Percentiles rank a stretch among this genome's conserved stretches.
These are phyloP conservation scores for Ampelocalamus luodianensis DNA, from an alignment of 176 grass and related monocot species.

Conservation along the genomic window DNA sequence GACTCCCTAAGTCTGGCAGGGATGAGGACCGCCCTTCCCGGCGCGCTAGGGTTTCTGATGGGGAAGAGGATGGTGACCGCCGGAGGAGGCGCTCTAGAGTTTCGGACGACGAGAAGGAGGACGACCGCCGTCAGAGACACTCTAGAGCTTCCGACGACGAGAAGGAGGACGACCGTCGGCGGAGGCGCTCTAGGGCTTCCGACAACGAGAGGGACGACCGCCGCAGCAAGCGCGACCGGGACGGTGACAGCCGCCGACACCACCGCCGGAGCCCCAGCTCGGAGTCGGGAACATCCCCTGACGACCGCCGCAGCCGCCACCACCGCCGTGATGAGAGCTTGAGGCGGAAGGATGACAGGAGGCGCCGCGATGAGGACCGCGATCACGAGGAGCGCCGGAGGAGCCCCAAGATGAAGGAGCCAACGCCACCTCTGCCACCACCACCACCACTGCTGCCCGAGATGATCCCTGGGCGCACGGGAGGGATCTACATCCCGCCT, in stretches of 20 bases:
- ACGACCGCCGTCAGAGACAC: background rate
- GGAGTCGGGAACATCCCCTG: slow-evolving; percentile 36
- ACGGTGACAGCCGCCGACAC: slow-evolving; percentile 3
- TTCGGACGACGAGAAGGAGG: slow-evolving; percentile 43
- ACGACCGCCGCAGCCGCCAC: slow-evolving; percentile 3
- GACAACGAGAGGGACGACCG: slow-evolving; percentile 8
- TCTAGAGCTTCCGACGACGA: background rate
- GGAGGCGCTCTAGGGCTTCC: background rate
- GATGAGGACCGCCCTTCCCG: background rate
- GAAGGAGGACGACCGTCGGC: background rate
- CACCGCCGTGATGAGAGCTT: slow-evolving; percentile 31
- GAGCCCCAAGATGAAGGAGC: slow-evolving; percentile 49
- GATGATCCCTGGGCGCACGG: slow-evolving; percentile 70
- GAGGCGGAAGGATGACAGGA: slow-evolving; percentile 27
- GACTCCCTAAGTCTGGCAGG: background rate
- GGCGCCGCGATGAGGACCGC: slow-evolving; percentile 8
- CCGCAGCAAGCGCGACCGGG: slow-evolving; percentile 37
- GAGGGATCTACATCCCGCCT: slow-evolving; percentile 90
- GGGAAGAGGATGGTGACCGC: slow-evolving; percentile 31
- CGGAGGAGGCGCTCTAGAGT: slow-evolving; percentile 32
- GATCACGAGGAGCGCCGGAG: slow-evolving; percentile 21
- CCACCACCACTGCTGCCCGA: slow-evolving; percentile 59
- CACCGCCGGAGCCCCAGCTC: slow-evolving; percentile 40
- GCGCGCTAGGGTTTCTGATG: slow-evolving; percentile 35
- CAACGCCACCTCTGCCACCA: slow-evolving; percentile 46